Evolutionary conservation across 306 rosid species (phyloP).

Genomic region (Purshia tridentata): DNA sequence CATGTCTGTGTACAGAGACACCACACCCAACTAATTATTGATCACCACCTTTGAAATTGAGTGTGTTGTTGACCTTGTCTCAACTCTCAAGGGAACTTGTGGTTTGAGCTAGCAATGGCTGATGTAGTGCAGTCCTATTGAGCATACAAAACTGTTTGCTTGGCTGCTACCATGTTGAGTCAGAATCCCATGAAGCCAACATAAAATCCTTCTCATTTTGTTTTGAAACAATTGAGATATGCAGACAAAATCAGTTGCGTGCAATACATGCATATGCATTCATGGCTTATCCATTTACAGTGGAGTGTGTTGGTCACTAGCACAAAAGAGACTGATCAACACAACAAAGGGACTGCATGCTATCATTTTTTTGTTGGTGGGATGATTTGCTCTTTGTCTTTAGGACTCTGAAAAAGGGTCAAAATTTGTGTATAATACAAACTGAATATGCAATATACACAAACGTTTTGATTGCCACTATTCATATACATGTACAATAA

Average conservation of each 20-base stretch:
- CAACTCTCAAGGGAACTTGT: constrained; percentile 3
- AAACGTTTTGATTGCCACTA: too few species aligned
- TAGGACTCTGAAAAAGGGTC: background rate
- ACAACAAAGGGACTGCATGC: background rate
- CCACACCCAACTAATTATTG: constrained; percentile 25
- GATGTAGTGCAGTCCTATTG: constrained; percentile 22
- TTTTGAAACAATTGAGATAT: background rate
- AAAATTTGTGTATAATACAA: background rate
- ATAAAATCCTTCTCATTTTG: background rate
- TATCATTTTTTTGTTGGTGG: background rate
- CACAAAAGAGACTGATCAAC: background rate
- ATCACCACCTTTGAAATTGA: constrained; percentile 17
- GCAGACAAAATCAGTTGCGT: background rate
- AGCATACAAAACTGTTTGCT: constrained; percentile 11
- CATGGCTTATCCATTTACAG: background rate
- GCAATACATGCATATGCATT: background rate
- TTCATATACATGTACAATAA: too few species aligned
- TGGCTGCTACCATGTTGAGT: constrained; percentile 22
- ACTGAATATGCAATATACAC: too few species aligned
- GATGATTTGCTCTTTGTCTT: background rate
- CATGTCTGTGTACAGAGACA: background rate
- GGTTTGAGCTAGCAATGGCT: constrained; percentile 1
- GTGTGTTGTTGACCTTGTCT: constrained; percentile 20
- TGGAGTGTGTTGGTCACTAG: constrained; percentile 16
- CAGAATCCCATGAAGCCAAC: constrained; percentile 12